A percentile compares a stretch with the other conserved stretches of the same genome.
These are phyloP conservation scores for Sarocladium oryzae DNA, from an alignment of 2,329 filamentous ascomycete genomes.

Conservation along the genomic window DNA sequence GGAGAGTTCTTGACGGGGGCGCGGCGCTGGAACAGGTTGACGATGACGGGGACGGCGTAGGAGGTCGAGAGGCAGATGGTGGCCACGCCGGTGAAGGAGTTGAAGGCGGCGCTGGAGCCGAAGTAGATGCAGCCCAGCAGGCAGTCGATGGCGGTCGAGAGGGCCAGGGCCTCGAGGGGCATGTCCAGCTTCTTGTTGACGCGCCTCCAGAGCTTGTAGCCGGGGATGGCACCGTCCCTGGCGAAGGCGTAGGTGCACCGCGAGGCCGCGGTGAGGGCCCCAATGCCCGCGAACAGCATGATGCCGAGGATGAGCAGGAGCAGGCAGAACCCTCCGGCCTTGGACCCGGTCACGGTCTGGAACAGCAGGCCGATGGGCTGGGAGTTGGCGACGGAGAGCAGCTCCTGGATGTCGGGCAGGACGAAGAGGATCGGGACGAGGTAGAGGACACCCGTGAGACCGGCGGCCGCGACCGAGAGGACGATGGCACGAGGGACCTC, in stretches of 20 bases:
- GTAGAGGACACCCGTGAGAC: slow-evolving; percentile 56
- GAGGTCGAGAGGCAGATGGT: slow-evolving; percentile 72
- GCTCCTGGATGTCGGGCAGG: slow-evolving; percentile 57
- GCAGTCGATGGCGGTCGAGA: slow-evolving; percentile 63
- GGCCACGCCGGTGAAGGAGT: slow-evolving; percentile 72
- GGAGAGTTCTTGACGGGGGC: slow-evolving; percentile 57
- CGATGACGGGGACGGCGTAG: slow-evolving; percentile 69
- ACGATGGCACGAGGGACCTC: slow-evolving; percentile 64
- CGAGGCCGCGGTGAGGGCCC: slow-evolving; percentile 66
- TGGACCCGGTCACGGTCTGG: slow-evolving; percentile 67
- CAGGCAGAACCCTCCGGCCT: slow-evolving; percentile 66
- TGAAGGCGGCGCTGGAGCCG: slow-evolving; percentile 69
- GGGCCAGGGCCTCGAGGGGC: slow-evolving; percentile 61
- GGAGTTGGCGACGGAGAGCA: slow-evolving; percentile 61
- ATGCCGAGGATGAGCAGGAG: slow-evolving; percentile 73
- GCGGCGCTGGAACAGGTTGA: slow-evolving; percentile 62
- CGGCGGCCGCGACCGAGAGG: slow-evolving; percentile 58
- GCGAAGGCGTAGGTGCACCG: slow-evolving; percentile 73
- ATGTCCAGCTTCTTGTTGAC: slow-evolving; percentile 62
- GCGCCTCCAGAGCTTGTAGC: slow-evolving; percentile 57
- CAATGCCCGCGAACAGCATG: slow-evolving; percentile 68
- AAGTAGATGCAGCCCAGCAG: slow-evolving; percentile 74
- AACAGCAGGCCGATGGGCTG: slow-evolving; percentile 73
- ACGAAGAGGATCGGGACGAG: slow-evolving; percentile 71
- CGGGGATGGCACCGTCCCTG: slow-evolving; percentile 67